Conservation (phyloP, 495 filamentous ascomycete genomes). For the Podospora tetraspora region DNA sequence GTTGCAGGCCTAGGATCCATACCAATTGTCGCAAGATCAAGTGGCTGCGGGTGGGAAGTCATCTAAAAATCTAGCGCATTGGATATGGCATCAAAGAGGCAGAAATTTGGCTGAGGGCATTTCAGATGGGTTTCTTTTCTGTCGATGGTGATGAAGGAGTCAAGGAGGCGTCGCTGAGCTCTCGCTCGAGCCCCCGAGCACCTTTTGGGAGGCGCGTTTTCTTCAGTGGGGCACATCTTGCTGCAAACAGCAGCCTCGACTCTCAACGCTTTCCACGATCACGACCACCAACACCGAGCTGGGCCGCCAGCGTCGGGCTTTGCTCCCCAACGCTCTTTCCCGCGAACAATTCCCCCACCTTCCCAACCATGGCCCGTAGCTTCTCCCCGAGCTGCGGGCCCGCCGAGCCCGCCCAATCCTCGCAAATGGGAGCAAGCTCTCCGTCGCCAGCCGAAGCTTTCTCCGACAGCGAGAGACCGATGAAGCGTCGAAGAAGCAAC, state of each 20-base stretch:
- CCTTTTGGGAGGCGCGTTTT: neutral
- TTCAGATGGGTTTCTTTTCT: too few species aligned
- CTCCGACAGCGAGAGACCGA: neutral
- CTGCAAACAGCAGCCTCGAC: neutral
- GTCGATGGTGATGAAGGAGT: too few species aligned
- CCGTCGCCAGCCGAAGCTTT: neutral
- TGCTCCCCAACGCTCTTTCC: neutral
- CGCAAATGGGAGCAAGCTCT: neutral
- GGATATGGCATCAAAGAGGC: too few species aligned
- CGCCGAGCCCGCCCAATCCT: neutral
- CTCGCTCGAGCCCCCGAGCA: too few species aligned
- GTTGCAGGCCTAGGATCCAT: too few species aligned
- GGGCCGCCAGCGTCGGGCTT: neutral
- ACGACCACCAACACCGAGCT: neutral
- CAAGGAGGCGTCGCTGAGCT: too few species aligned
- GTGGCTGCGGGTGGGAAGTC: too few species aligned
- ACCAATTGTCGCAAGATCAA: too few species aligned
- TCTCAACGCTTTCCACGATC: neutral
- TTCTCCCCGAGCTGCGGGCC: neutral
- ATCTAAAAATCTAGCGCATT: too few species aligned
- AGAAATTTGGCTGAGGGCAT: too few species aligned
- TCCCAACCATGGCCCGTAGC: neutral
- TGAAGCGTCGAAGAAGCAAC: neutral
- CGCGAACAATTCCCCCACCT: neutral
- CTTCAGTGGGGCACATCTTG: neutral